Evolutionary conservation across 73 alveolate species (phyloP), one percentile per base, ranked within the genome.

Genomic region (Urostyla sp.): DNA sequence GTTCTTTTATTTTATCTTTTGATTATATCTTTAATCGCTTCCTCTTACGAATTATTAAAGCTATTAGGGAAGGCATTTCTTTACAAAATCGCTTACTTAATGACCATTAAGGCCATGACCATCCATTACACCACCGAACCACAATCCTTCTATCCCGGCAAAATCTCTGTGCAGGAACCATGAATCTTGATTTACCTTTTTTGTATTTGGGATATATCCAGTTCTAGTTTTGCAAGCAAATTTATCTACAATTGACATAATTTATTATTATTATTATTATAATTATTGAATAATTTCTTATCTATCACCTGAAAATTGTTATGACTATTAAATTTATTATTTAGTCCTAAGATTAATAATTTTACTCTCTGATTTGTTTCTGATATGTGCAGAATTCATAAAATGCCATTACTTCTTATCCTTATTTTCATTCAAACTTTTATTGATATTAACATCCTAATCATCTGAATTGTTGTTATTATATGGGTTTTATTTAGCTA

Each of bases 101-200:
- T 97, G 99, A 1, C 99, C 99, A 87, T 90, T 73, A 40, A 75
- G 79, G 0, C 99, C 99, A 77, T 95, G 99, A 30, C 99, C 99
- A 85, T 97, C 99, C 61, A 98, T 92, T 11, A 97, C 99, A 20
- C 98, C 96, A 40, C 94, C 57, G 37, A 89, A 50, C 93, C 90
- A 91, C 28, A 83, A 86, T n/a, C 88, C 88, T 45, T 87, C 80
- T 13, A 87, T 83, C 15, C 51, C 57, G 0, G 85, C 91, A 52
- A 87, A 80, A 37, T 87, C 73, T 48, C 45, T 49, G 0, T 16
- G 37, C 6, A 69, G 21, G 36, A 79, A 38, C 24, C 54, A 80
- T 18, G 53, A 48, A 57, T 87, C 94, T 58, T 87, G 81, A 46
- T 87, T 87, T 30, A 57, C 34, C 72, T 87, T 87, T 27, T 69